These are phyloP conservation scores for Globisporangium camurandrum DNA, from an alignment of 352 stramenopile species.

Conservation along the genomic window DNA sequence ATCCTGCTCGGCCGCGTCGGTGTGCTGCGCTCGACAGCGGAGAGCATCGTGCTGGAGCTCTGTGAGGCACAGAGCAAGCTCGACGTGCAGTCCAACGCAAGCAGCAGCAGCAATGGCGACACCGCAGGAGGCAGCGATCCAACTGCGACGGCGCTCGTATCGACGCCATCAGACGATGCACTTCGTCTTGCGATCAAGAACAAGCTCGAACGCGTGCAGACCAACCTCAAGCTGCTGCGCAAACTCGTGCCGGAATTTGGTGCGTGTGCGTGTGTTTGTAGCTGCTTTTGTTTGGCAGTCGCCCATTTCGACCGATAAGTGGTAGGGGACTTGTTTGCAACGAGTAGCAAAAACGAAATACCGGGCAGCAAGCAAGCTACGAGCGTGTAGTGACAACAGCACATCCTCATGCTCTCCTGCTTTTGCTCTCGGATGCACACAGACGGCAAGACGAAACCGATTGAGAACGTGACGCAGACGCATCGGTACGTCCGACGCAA, in stretches of 20 bases:
- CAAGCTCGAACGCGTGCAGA: conserved; percentile 82
- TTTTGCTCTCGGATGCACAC: background rate
- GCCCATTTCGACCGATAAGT: background rate
- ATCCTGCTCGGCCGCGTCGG: conserved; percentile 78
- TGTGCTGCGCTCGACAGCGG: conserved; percentile 73
- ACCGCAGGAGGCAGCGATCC: conserved; percentile 4
- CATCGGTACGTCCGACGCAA: conserved; percentile 61
- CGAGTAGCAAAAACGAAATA: no score
- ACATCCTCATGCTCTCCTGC: background rate
- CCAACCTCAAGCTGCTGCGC: conserved; percentile 77
- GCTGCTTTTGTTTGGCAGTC: background rate
- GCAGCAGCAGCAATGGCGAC: conserved; percentile 1
- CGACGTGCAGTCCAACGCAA: conserved; percentile 23
- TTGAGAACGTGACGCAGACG: conserved; percentile 78
- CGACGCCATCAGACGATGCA: conserved; percentile 39
- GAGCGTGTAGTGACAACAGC: background rate
- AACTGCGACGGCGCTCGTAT: conserved; percentile 1
- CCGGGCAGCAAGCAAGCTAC: background rate
- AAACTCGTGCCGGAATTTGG: conserved; percentile 81
- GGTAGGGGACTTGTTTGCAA: no score
- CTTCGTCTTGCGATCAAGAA: conserved; percentile 76
- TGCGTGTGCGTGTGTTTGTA: conserved; percentile 15
- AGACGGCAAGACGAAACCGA: conserved; percentile 85
- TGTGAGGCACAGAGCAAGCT: conserved; percentile 64
- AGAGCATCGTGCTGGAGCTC: conserved; percentile 83